Evolutionary conservation across 331 rosid species (phyloP).

Genomic region (Malus hybrid): DNA sequence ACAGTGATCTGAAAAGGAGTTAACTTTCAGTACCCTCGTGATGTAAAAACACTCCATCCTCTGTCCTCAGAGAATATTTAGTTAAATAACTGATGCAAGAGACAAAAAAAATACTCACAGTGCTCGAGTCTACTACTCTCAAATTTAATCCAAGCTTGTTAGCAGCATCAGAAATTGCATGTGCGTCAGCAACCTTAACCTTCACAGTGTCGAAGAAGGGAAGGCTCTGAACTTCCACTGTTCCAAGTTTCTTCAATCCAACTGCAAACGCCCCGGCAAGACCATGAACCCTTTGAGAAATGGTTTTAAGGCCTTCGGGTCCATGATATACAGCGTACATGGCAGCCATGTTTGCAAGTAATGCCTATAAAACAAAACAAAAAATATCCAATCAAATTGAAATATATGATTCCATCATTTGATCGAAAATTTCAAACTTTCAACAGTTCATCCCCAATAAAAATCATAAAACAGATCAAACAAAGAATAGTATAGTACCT

Average conservation of each 20-base stretch:
- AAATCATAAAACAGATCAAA: not conserved
- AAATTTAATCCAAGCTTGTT: constrained; percentile 55
- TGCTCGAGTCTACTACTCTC: constrained; percentile 65
- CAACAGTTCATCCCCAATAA: not conserved
- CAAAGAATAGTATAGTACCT: constrained; percentile 33
- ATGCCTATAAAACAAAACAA: constrained; percentile 41
- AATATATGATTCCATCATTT: not conserved
- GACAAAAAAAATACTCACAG: constrained; percentile 34
- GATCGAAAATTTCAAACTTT: not conserved
- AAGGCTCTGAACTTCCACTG: constrained; percentile 76
- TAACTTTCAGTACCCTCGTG: constrained; percentile 13
- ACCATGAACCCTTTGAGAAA: constrained; percentile 78
- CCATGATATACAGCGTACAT: constrained; percentile 97
- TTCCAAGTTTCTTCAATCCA: constrained; percentile 82
- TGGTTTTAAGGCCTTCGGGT: constrained; percentile 82
- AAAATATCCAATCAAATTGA: constrained; percentile 2
- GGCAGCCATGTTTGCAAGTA: constrained; percentile 98
- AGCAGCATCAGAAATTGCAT: constrained; percentile 65
- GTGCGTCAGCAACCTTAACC: constrained; percentile 59
- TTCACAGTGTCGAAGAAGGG: constrained; percentile 87
- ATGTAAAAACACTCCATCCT: not conserved
- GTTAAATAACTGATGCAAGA: constrained; percentile 9
- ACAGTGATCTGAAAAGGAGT: constrained; percentile 61
- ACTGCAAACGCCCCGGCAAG: constrained; percentile 84
- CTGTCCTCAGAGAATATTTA: not conserved